phyloP scores from a whole-genome alignment of 495 filamentous ascomycete genomes.

The Penicillium herquei region DNA sequence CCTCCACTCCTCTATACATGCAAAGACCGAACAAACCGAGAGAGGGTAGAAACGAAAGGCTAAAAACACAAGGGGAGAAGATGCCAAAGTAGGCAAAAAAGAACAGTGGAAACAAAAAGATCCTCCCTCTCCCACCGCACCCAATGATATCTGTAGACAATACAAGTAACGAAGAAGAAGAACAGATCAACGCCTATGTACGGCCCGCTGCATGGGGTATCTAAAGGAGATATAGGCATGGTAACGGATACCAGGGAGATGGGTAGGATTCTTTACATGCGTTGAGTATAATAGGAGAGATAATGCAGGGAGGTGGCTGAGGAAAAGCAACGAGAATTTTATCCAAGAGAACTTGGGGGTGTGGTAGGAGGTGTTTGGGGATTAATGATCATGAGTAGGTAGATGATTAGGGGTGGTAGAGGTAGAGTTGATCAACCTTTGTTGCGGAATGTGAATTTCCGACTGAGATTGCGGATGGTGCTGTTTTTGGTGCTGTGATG shows the following conservation, averaged over 20 bases:
- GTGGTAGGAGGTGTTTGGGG: background rate
- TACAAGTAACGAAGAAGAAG: conserved; percentile 2
- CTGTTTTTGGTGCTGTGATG: conserved; percentile 27
- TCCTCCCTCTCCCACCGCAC: conserved; percentile 1
- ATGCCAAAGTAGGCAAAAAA: background rate
- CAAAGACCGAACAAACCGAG: conserved; percentile 2
- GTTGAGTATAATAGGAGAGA: background rate
- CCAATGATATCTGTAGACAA: background rate
- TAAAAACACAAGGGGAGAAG: background rate
- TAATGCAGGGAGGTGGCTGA: conserved; percentile 4
- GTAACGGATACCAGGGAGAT: background rate
- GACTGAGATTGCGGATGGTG: conserved; percentile 43
- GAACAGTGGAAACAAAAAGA: background rate
- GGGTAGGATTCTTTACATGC: conserved; percentile 7
- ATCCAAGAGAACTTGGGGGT: background rate
- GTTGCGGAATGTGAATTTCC: conserved; percentile 34
- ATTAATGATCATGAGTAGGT: background rate
- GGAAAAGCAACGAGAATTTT: too few relatives aligned
- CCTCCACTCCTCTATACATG: conserved; percentile 19
- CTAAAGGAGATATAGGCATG: conserved; percentile 20
- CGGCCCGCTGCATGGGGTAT: conserved; percentile 31
- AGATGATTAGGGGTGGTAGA: background rate
- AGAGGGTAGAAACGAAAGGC: background rate
- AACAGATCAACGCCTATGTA: conserved; percentile 28
- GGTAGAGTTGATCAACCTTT: conserved; percentile 14